phyloP scores from a whole-genome alignment of 495 filamentous ascomycete genomes.

The Hyaloscypha hepaticicola region DNA sequence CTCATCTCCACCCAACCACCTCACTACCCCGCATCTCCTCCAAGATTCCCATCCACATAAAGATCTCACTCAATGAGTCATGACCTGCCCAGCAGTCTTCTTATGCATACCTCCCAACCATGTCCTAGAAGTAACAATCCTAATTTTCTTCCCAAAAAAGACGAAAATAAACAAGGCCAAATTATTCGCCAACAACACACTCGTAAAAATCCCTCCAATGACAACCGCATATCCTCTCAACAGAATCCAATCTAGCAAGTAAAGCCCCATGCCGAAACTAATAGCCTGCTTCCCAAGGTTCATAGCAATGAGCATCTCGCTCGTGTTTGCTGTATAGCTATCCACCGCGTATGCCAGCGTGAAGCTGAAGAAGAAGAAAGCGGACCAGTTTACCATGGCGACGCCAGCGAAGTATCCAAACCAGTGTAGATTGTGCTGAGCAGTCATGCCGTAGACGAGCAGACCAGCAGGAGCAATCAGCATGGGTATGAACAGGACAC shows the following conservation, averaged over 20 bases:
- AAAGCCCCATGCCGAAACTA: constrained; percentile 59
- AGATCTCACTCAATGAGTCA: constrained; percentile 13
- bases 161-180: constrained; percentile 54
- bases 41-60: too few species aligned
- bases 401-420: constrained; percentile 54
- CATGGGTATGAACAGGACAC: constrained; percentile 53
- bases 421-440: constrained; percentile 54
- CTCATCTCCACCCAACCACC: too few species aligned
- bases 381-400: constrained; percentile 50
- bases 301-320: constrained; percentile 68
- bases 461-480: constrained; percentile 54
- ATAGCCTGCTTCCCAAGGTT: constrained; percentile 67
- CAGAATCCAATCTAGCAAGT: constrained; percentile 58
- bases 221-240: constrained; percentile 55
- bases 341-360: constrained; percentile 62
- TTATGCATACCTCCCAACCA: constrained; percentile 54
- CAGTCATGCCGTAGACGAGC: constrained; percentile 55
- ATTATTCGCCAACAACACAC: constrained; percentile 56
- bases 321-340: constrained; percentile 55
- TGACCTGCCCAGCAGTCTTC: constrained; percentile 31
- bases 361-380: constrained; percentile 59
- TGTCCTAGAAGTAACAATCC: constrained; percentile 46
- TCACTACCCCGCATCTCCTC: too few species aligned
- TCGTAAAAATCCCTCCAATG: constrained; percentile 57
- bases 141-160: constrained; percentile 56